Percentiles rank a stretch among this genome's conserved stretches.
Evolutionary conservation across 768 basidiomycete species (phyloP).

Genomic region (Inosperma sp.): DNA sequence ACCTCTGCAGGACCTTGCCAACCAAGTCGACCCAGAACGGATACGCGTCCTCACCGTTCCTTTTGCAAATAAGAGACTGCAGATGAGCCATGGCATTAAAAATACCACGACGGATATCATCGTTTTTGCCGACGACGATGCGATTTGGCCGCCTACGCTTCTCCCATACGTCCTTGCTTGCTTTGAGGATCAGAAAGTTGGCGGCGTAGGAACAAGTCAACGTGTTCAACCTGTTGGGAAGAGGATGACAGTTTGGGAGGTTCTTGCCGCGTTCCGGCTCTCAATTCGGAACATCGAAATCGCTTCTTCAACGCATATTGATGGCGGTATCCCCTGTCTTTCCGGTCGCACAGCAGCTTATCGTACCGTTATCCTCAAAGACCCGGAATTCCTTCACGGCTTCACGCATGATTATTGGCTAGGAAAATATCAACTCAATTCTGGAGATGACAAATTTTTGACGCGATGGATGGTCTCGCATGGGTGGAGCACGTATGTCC

Average conservation of each 20-base stretch:
- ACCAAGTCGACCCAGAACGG: conserved; percentile 76
- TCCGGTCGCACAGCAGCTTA: conserved; percentile 93
- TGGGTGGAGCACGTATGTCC: conserved; percentile 93
- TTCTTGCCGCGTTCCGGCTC: conserved; percentile 87
- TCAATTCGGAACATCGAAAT: conserved; percentile 95
- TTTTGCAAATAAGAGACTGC: conserved; percentile 89
- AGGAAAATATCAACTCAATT: conserved; percentile 91
- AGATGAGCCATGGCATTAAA: conserved; percentile 92
- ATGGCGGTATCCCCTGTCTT: conserved; percentile 87
- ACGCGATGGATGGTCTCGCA: conserved; percentile 97
- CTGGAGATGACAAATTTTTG: conserved; percentile 91
- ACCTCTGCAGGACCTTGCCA: conserved; percentile 84
- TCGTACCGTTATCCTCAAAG: conserved; percentile 90
- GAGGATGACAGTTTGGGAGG: conserved; percentile 90
- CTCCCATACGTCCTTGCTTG: conserved; percentile 86
- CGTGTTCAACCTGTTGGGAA: conserved; percentile 77
- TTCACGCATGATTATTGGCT: conserved; percentile 95
- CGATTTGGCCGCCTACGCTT: conserved; percentile 91
- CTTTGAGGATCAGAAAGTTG: conserved; percentile 91
- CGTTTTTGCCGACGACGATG: conserved; percentile 93
- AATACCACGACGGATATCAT: conserved; percentile 90
- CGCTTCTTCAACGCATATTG: conserved; percentile 82
- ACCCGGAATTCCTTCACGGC: conserved; percentile 87
- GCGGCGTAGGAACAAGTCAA: conserved; percentile 89
- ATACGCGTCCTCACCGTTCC: conserved; percentile 89